Evolutionary conservation across 352 stramenopile species (phyloP), one percentile per base, ranked within the genome.

Genomic region (Phytophthora citrophthora): DNA sequence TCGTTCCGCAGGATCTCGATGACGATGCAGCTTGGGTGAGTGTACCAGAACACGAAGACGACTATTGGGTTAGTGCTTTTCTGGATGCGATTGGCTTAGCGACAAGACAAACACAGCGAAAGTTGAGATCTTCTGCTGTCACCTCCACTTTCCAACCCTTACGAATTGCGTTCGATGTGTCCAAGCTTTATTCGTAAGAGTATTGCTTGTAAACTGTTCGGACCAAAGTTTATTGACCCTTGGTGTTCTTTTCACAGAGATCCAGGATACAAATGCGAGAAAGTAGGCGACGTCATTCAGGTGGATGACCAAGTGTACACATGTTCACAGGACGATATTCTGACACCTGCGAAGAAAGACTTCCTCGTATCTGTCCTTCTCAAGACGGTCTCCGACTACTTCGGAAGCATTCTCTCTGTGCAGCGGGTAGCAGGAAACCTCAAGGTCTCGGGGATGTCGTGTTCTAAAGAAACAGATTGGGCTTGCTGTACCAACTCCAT

Each of bases 81-180:
- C 67, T 92, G 10, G 64, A 83, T 26, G 55, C 62, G 2, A 54
- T 91, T 5, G 73, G 82, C 0, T 43, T 77, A 4, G 53, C 76
- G 20, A 39, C 44, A n/a, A 29, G 41, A 53, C 26, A 61, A 1
- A 48, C 47, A 1, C 59, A 61, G 12, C 76, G 83, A 2, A 78
- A 67, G 12, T 67, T 91, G 2, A 40, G 68, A 57, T 52, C 64
- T 0, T 54, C 61, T 0, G 40, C 59, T 4, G 54, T 62, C 4
- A 40, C 66, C 3, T 57, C 72, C 3, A 46, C 77, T 0, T 92
- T 89, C 38, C 79, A 91, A 27, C 86, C 80, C 1, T 83, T 94
- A n/a, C 81, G 86, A 34, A 91, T 92, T 41, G 79, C 70, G 13
- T 94, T 94, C 24, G 86, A 94, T 24, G 51, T 91, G 0, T 94